A percentile compares a stretch with the other conserved stretches of the same genome.
Evolutionary conservation across 495 filamentous ascomycete species (phyloP).

Genomic region (Aspergillus kassunensis): DNA sequence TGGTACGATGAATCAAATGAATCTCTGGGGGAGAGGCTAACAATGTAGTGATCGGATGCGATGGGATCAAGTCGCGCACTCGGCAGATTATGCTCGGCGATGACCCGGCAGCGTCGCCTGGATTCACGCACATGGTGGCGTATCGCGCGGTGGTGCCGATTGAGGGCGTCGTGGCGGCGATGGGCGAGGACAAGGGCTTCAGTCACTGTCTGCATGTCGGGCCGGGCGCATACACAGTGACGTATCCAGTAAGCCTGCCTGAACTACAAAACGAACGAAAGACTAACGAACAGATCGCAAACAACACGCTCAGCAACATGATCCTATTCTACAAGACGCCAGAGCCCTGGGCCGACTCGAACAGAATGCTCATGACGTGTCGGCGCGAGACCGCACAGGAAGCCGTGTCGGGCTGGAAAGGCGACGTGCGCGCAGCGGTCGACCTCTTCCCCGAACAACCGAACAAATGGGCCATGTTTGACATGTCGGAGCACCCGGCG

Average conservation of each 20-base stretch:
- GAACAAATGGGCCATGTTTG: neutral
- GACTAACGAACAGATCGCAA: neutral
- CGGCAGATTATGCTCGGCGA: slow-evolving; percentile 4
- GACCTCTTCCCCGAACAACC: neutral
- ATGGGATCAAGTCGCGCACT: slow-evolving; percentile 11
- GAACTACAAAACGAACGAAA: too few species aligned
- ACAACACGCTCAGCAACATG: slow-evolving; percentile 36
- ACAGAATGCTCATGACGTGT: slow-evolving; percentile 11
- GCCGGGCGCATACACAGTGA: slow-evolving; percentile 35
- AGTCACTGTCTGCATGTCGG: slow-evolving; percentile 34
- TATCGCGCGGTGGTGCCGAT: slow-evolving; percentile 11
- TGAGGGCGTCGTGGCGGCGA: neutral
- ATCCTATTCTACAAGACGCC: slow-evolving; percentile 36
- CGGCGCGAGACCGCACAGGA: neutral
- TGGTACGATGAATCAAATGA: too few species aligned
- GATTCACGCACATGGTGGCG: slow-evolving; percentile 7
- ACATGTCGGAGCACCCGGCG: neutral
- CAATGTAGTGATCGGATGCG: slow-evolving; percentile 12
- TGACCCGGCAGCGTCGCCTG: neutral
- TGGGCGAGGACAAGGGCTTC: slow-evolving; percentile 8
- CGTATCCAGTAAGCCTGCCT: slow-evolving; percentile 31
- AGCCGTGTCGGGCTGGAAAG: neutral
- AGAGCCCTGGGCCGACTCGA: slow-evolving; percentile 27
- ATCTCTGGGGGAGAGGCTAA: too few species aligned
- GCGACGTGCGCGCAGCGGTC: neutral